Conservation (phyloP, 257 asterid genomes). For the Solanum corneliomulleri region DNA sequence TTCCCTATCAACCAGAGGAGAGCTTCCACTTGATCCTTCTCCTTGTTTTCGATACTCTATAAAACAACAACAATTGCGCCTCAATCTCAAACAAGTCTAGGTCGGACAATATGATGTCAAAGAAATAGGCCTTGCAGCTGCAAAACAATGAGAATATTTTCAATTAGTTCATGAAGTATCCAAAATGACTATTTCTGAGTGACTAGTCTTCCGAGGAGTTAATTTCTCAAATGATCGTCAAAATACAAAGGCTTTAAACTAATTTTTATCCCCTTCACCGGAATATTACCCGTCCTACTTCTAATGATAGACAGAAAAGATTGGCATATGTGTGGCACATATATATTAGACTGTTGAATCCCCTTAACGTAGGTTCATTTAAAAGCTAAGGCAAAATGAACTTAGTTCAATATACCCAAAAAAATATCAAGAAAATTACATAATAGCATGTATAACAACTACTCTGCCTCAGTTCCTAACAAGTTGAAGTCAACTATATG, state of each 20-base stretch:
- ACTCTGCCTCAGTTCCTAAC: no score
- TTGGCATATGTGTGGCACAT: not conserved
- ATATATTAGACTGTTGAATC: not conserved
- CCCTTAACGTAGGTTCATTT: not conserved
- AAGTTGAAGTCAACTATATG: no score
- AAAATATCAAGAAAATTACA: not conserved
- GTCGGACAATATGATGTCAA: not conserved
- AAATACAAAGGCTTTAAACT: not conserved
- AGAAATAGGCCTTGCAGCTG: not conserved
- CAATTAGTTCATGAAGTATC: not conserved
- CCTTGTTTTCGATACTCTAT: constrained; percentile 1
- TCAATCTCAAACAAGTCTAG: not conserved
- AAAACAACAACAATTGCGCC: not conserved
- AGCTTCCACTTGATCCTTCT: not conserved
- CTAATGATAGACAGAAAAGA: not conserved
- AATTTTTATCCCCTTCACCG: not conserved
- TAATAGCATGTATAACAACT: not conserved
- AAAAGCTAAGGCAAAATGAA: not conserved
- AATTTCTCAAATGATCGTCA: not conserved
- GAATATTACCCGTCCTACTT: not conserved
- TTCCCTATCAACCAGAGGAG: constrained; percentile 4
- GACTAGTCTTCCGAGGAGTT: not conserved
- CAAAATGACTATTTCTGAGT: not conserved
- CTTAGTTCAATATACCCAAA: not conserved
- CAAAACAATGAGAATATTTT: not conserved